Conservation (phyloP, 352 stramenopile genomes). For the Pythium diclinum region DNA sequence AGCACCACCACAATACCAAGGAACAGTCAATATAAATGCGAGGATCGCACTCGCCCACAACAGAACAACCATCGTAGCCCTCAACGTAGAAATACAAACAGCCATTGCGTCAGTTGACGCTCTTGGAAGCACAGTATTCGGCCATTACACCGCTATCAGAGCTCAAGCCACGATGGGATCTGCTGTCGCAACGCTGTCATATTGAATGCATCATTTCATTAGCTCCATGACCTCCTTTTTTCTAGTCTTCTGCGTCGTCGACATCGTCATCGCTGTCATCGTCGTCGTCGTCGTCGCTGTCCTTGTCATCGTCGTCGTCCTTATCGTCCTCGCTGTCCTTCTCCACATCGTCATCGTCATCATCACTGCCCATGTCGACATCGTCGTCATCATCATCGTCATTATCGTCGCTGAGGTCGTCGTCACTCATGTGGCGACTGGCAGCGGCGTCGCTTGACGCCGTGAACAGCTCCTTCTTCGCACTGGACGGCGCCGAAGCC, state of each 20-base stretch:
- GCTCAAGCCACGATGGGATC: too few relatives aligned
- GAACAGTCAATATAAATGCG: neutral
- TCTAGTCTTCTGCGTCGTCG: constrained; percentile 18
- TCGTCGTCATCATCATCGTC: constrained; percentile 31
- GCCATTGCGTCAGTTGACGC: neutral
- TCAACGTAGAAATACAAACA: neutral
- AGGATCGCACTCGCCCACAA: neutral
- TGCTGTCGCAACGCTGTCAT: neutral
- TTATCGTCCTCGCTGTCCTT: constrained; percentile 30
- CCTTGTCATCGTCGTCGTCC: constrained; percentile 31
- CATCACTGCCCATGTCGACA: constrained; percentile 36
- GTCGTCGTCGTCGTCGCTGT: constrained; percentile 26
- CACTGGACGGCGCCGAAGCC: constrained; percentile 1
- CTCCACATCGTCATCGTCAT: constrained; percentile 36
- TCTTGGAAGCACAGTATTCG: too few relatives aligned
- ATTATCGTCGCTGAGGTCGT: constrained; percentile 14
- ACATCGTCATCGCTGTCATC: constrained; percentile 17
- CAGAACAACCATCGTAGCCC: neutral
- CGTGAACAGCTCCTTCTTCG: constrained; percentile 30
- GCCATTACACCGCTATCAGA: too few relatives aligned
- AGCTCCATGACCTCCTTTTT: constrained; percentile 6
- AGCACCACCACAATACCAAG: neutral
- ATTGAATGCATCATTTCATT: neutral
- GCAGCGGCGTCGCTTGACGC: constrained; percentile 4
- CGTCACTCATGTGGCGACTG: constrained; percentile 1